Conservation (phyloP, 148 eudicot genomes). For the Amaranthus palmeri region DNA sequence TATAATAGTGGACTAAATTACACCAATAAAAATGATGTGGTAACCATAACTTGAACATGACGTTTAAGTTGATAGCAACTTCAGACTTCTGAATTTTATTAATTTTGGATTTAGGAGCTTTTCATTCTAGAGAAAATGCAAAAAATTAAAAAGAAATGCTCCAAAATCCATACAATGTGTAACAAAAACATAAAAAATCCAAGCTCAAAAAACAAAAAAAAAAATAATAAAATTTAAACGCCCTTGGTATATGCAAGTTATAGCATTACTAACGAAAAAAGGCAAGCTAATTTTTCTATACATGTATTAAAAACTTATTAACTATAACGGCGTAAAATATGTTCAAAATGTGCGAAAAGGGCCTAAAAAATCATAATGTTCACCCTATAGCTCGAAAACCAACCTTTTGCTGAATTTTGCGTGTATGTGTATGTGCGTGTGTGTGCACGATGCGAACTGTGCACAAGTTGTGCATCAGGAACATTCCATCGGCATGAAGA, state of each 20-base stretch:
- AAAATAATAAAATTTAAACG: constrained; percentile 4
- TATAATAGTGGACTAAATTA: background rate
- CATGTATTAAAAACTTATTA: constrained; percentile 30
- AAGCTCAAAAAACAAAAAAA: background rate
- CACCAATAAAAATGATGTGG: constrained; percentile 16
- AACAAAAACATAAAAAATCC: background rate
- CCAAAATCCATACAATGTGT: constrained; percentile 11
- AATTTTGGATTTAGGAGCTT: constrained; percentile 11
- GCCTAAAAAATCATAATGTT: background rate
- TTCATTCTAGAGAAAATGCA: background rate
- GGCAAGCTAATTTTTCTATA: constrained; percentile 30
- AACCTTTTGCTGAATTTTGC: background rate
- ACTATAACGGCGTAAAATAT: constrained; percentile 19
- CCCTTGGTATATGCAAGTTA: constrained; percentile 22
- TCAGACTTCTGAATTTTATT: background rate
- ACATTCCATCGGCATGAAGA: constrained; percentile 23
- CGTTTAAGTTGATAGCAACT: constrained; percentile 1
- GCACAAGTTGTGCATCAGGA: constrained; percentile 24
- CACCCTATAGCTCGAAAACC: background rate
- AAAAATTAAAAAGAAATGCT: constrained; percentile 3
- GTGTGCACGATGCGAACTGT: constrained; percentile 23
- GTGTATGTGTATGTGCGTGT: background rate
- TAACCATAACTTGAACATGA: constrained; percentile 5
- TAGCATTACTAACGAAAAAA: constrained; percentile 9
- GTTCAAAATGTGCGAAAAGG: constrained; percentile 21